Conservation (phyloP, 257 asterid species). For the Solanum appendiculatum region DNA sequence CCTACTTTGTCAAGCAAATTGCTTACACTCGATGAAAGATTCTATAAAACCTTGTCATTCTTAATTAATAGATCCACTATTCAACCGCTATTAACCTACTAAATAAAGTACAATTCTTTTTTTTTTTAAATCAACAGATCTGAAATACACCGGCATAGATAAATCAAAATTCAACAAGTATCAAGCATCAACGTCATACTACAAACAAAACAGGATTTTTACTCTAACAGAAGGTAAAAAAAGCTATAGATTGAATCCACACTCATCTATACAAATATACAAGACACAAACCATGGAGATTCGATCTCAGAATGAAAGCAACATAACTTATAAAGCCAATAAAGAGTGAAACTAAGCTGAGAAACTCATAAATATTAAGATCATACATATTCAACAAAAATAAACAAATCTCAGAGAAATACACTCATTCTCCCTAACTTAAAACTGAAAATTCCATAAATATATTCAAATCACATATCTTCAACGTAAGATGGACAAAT, state of each 20-base stretch:
- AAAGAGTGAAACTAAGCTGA: neutral
- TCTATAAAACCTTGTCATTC: neutral
- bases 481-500: neutral
- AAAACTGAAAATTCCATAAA: too few relatives aligned
- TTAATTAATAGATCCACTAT: neutral
- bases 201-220: neutral
- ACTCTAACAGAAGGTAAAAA: neutral
- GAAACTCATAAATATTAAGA: neutral
- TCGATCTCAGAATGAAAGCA: neutral
- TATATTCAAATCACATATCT: neutral
- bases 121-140: neutral
- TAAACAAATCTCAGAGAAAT: neutral
- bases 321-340: neutral
- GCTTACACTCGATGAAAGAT: neutral
- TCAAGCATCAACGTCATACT: neutral
- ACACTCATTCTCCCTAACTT: rapidly evolving
- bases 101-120: neutral
- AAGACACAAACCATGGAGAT: neutral
- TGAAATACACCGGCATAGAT: neutral
- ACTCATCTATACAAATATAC: neutral
- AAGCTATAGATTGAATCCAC: neutral
- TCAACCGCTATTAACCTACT: neutral
- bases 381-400: neutral
- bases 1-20: neutral
- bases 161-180: neutral